Base-by-base conservation (phyloP, 306 rosid genomes). In the Cucumis sativus region DNA sequence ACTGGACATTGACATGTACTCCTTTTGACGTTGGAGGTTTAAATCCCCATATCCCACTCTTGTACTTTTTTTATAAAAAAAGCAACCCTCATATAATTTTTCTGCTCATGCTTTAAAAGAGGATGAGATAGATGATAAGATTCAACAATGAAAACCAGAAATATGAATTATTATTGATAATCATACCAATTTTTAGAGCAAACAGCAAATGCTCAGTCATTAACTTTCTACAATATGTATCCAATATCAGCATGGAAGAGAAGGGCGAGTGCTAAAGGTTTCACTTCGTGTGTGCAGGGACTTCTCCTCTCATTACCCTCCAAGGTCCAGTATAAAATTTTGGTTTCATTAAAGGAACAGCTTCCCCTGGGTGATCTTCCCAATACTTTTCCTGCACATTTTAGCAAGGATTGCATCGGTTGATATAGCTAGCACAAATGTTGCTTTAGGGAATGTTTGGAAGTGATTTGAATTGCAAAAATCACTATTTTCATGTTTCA, bases 341-440 rank as follows among this genome's bases (percentile, higher is more conserved):
- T 56, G 98, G 98, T 78, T 65, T 83, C 98, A 89, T 93, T 30
- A 89, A 78, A 77, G 98, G 98, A 74, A 93, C 93, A 30, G 59
- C 83, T 79, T 83, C 86, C 49, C 96, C 96, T 16, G 96, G 97
- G 59, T 91, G 93, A 60, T 93, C 96, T 84, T 91, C 97, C 98
- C 98, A 93, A 81, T 91, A 93, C 80, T 91, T 93, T 79, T 93
- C 98, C 96, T 93, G 87, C 80, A 80, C 63, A 77, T 75, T 37
- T 41, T 75, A 60, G 59, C 49, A 81, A 73, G 13, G 59, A 45
- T 7, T 47, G 58, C 28, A 23, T 3, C 14, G 56, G 20, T 43
- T 20, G 56, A 68, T 43, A 45, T 21, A 68, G 74, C 54, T 67
- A 37, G 14, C 73, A 66, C 52, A 23, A 23, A 70, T 47, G 3